phyloP scores from a whole-genome alignment of 1,284 basidiomycete species.

The Leccinum pachyderme region DNA sequence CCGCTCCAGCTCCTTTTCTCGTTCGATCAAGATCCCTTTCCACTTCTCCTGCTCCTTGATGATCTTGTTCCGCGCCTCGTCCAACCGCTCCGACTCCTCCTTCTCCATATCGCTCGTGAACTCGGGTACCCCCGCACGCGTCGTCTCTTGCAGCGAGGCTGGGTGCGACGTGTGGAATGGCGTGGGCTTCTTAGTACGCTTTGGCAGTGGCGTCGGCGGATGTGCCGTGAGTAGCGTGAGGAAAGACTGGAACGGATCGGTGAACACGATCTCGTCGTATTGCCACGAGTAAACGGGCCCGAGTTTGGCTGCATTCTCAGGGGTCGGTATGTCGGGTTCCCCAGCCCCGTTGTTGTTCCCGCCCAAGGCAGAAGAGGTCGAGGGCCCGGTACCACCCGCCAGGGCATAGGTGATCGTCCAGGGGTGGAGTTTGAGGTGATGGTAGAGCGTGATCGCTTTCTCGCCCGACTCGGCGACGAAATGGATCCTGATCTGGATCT shows the following conservation, averaged over 20 bases:
- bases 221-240: constrained; percentile 79
- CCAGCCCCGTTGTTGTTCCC: constrained; percentile 23
- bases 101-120: constrained; percentile 82
- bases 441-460: constrained; percentile 84
- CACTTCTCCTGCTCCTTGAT: constrained; percentile 63
- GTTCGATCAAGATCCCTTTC: constrained; percentile 61
- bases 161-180: constrained; percentile 71
- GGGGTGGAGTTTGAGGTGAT: constrained; percentile 96
- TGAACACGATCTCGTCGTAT: constrained; percentile 98
- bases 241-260: constrained; percentile 90
- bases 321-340: constrained; percentile 62
- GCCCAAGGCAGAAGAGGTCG: neutral
- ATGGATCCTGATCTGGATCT: constrained; percentile 90
- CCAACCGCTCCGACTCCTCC: constrained; percentile 80
- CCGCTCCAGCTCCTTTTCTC: constrained; percentile 67
- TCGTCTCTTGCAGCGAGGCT: constrained; percentile 60
- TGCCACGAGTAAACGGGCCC: constrained; percentile 97
- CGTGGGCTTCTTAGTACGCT: constrained; percentile 57
- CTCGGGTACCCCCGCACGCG: constrained; percentile 67
- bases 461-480: constrained; percentile 93
- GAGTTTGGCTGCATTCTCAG: constrained; percentile 59
- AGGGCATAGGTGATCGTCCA: constrained; percentile 57
- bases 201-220: constrained; percentile 82
- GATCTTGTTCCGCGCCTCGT: constrained; percentile 72
- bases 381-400: constrained; percentile 2